Base-by-base conservation (phyloP, 805 yeast species). In the Maudiozyma pseudohumilis region DNA sequence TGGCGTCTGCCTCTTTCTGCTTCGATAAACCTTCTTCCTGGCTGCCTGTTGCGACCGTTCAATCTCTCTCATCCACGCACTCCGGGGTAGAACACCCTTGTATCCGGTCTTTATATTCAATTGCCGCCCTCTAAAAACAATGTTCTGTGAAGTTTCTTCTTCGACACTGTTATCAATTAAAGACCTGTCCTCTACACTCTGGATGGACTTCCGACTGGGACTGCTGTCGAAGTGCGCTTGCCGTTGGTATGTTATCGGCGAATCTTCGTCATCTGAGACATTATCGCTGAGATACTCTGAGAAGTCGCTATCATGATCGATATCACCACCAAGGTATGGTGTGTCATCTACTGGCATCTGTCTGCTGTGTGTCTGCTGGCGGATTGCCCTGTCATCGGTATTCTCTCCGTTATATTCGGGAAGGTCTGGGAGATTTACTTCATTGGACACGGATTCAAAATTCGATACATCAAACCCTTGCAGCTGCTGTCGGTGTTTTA, bases 51-150 rank as follows among this genome's bases (percentile, higher is more conserved):
- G n/a, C n/a, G n/a, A n/a, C n/a, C n/a, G n/a, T n/a, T 22, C 40
- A 34, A 20, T 18, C 8, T 55, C 46, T 31, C 47, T 55, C 27
- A 50, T 51, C 63, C 63, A 59, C 3, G 54, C 56, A 34, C 47
- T 39, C 29, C 45, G 49, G 4, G 63, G 63, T 15, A 59, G 40
- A 13, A 59, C 46, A 15, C 63, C 63, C 22, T 52, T 45, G 33
- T 51, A 59, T 1, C 60, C 63, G 4, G 49, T 52, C 32, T 45
- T 51, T 16, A 59, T 32, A 33, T 47, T 52, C 2, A 57, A 25
- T 13, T 41, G 40, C 29, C 46, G 44, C 7, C 63, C 63, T 47
- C 63, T 48, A 25, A 53, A 56, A 12, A 40, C 15, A 3, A 50
- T 38, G 5, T 45, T 39, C n/a, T 42, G 47, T 5, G 19, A 27